Base-by-base conservation (phyloP, 2,329 filamentous ascomycete genomes). In the Arthroderma sp. region DNA sequence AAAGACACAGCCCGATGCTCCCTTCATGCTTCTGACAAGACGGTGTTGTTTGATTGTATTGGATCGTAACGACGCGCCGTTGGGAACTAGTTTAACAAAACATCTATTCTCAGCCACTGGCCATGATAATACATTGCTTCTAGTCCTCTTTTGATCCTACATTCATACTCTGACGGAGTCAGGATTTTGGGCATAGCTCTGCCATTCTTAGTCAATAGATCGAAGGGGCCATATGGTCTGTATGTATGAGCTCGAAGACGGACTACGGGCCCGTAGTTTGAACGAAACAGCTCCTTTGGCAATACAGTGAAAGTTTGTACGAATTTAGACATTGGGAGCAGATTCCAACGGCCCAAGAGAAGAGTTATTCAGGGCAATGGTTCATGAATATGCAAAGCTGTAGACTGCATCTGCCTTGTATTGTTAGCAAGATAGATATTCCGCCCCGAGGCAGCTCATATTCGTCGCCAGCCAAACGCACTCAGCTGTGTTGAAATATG, bases 241-340 rank as follows among this genome's bases (percentile, higher is more conserved):
- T 36, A 42, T 28, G 44, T 38, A n/a, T 38, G 22, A n/a, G 43
- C 49, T 15, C 51, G 51, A 29, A 53, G 47, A 33, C 43, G 45
- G 11, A 53, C 36, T 6, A n/a, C 29, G 29, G 37, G 37, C n/a
- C 51, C 51, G 39, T 46, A 40, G 46, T 53, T 53, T 10, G 52
- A 11, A 36, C 51, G 49, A 37, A 53, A 53, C 10, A 53, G 36
- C 41, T 51, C 49, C 33, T 52, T 49, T 3, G 51, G 49, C n/a
- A 49, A 27, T 9, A 36, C 34, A 5, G 46, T 50, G 40, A 50
- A 53, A 8, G 48, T 46, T 36, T 46, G 39, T 28, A 46, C 39
- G 28, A 45, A 45, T 22, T 22, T 22, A 22, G 15, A 22, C 15
- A 22, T 22, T 22, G 15, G 15, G 15, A 22, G 15, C 15, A 22